These are phyloP conservation scores for Magnolia kwangsiensis DNA, from an alignment of 164 flowering plant genomes.

Conservation along the genomic window DNA sequence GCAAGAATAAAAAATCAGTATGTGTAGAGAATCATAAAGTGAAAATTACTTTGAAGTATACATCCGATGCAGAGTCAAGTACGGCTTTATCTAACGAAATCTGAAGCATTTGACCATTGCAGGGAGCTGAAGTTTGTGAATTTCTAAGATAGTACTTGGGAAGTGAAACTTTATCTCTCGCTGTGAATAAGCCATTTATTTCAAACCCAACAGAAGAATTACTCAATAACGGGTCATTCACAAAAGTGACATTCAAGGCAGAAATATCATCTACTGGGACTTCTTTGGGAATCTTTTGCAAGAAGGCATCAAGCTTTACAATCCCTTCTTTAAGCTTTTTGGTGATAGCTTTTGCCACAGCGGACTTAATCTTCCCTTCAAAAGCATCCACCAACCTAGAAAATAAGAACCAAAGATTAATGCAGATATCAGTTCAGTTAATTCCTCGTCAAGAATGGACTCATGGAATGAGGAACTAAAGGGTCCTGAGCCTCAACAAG, in stretches of 20 bases:
- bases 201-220: constrained; percentile 66
- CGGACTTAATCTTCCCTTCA: constrained; percentile 61
- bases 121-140: constrained; percentile 23
- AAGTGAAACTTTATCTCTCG: constrained; percentile 13
- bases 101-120: constrained; percentile 61
- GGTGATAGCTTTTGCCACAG: constrained; percentile 70
- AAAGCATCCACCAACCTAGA: constrained; percentile 78
- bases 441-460: not conserved
- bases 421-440: not conserved
- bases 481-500: not conserved
- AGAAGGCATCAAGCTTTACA: constrained; percentile 51
- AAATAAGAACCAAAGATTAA: constrained; percentile 2
- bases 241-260: constrained; percentile 66
- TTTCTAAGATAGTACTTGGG: constrained; percentile 14
- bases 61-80: constrained; percentile 57
- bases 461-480: not conserved
- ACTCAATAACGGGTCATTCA: constrained; percentile 46
- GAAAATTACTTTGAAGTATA: constrained; percentile 57
- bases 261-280: constrained; percentile 56
- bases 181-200: constrained; percentile 71
- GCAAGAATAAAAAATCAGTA: not conserved
- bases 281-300: constrained; percentile 65
- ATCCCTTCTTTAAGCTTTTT: constrained; percentile 65
- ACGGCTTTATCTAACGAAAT: constrained; percentile 72
- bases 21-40: not conserved